Percentiles rank a stretch among this genome's conserved stretches.
phyloP scores from a whole-genome alignment of 1,284 basidiomycete species.

The Peniophora sp. region DNA sequence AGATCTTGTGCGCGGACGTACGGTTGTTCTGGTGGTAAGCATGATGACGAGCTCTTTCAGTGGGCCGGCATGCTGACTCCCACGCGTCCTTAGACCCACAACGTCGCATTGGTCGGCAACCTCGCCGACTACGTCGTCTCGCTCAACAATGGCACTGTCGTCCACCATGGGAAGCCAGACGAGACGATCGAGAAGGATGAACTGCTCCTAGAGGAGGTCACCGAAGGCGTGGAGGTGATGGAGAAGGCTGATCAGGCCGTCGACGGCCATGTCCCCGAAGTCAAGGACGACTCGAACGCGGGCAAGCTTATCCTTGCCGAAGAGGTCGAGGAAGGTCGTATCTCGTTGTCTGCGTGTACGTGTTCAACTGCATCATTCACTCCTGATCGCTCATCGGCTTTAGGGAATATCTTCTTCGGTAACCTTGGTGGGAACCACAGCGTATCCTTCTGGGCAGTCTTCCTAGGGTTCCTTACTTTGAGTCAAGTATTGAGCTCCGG shows the following conservation, averaged over 20 bases:
- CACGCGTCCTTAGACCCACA: constrained; percentile 43
- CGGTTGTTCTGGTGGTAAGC: constrained; percentile 64
- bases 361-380: background rate
- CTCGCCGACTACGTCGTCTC: constrained; percentile 61
- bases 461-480: constrained; percentile 15
- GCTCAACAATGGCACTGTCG: constrained; percentile 39
- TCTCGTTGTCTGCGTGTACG: constrained; percentile 37
- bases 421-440: constrained; percentile 25
- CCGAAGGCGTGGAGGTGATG: constrained; percentile 30
- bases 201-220: constrained; percentile 20
- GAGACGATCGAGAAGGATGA: constrained; percentile 13
- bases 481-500: constrained; percentile 16
- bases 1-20: constrained; percentile 60
- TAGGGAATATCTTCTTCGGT: constrained; percentile 21
- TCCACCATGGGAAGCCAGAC: constrained; percentile 36
- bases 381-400: background rate
- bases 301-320: constrained; percentile 52
- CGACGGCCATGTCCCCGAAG: constrained; percentile 20
- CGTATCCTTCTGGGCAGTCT: constrained; percentile 26
- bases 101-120: constrained; percentile 50
- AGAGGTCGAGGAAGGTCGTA: constrained; percentile 49
- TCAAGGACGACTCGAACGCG: constrained; percentile 7
- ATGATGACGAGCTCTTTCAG: background rate
- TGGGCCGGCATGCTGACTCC: background rate
- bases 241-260: constrained; percentile 25